Evolutionary conservation across 139 green algal genomes (phyloP).

Genomic region (Pleodorina starrii): DNA sequence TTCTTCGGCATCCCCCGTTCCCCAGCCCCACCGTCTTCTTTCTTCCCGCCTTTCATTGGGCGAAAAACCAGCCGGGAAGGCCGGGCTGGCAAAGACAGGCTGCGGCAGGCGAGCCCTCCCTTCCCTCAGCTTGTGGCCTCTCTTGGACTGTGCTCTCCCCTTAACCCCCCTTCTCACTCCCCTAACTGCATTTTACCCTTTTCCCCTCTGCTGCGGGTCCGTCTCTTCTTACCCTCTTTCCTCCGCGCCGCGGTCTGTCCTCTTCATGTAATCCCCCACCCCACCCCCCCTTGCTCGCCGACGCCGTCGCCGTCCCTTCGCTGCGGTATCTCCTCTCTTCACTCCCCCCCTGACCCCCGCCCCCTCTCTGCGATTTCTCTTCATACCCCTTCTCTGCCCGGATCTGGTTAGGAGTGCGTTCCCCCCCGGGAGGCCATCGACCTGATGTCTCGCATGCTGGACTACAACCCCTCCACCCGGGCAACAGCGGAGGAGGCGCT

Average conservation of each 20-base stretch:
- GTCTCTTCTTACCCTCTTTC: not conserved
- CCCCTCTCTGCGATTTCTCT: too few relatives aligned
- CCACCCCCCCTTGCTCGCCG: too few relatives aligned
- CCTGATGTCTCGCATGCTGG: conserved; percentile 69
- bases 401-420: conserved; percentile 53
- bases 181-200: not conserved
- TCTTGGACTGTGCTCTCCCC: not conserved
- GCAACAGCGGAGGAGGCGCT: conserved; percentile 73
- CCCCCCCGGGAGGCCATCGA: conserved; percentile 58
- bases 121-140: too few relatives aligned
- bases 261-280: not conserved
- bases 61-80: too few relatives aligned
- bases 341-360: not conserved
- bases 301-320: too few relatives aligned
- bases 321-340: too few relatives aligned
- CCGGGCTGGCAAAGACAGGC: too few relatives aligned
- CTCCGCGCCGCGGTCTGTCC: not conserved
- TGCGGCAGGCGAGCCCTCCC: too few relatives aligned
- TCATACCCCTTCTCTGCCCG: too few relatives aligned
- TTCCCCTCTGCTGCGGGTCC: not conserved
- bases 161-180: not conserved
- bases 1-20: too few relatives aligned
- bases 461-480: conserved; percentile 71
- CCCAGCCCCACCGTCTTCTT: too few relatives aligned
- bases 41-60: too few relatives aligned